A percentile compares a stretch with the other conserved stretches of the same genome.
phyloP scores from a whole-genome alignment of 768 basidiomycete genomes.

The Dendrothele bispora region DNA sequence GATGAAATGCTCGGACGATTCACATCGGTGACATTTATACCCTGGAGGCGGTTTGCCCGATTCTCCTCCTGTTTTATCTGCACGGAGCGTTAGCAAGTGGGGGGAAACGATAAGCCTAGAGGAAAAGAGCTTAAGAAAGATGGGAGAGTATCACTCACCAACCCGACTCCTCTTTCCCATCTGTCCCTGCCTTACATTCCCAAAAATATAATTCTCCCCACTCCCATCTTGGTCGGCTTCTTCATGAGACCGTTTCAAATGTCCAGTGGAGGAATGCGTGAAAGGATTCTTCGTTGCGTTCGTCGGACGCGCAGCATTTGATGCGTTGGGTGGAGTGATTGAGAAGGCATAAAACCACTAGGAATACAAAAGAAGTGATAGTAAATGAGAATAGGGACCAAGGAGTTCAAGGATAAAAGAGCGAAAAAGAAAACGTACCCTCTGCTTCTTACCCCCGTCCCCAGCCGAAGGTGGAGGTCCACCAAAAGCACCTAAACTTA shows the following conservation, averaged over 20 bases:
- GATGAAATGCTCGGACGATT: slow-evolving; percentile 80
- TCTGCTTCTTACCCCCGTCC: slow-evolving; percentile 82
- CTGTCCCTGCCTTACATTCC: slow-evolving; percentile 54
- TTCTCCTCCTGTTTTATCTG: slow-evolving; percentile 30
- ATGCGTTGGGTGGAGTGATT: slow-evolving; percentile 53
- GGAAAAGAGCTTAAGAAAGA: too few relatives aligned
- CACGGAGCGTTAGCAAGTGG: slow-evolving; percentile 13
- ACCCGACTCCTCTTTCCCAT: slow-evolving; percentile 57
- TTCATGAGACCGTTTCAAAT: slow-evolving; percentile 55
- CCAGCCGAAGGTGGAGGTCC: slow-evolving; percentile 44
- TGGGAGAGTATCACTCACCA: slow-evolving; percentile 42
- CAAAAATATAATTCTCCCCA: slow-evolving; percentile 71
- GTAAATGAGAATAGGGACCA: slow-evolving; percentile 6
- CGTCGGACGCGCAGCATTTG: slow-evolving; percentile 44
- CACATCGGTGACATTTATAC: slow-evolving; percentile 77
- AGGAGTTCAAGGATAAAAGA: slow-evolving; percentile 3
- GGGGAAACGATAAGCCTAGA: background rate
- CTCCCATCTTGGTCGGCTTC: slow-evolving; percentile 27
- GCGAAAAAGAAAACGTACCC: slow-evolving; percentile 50
- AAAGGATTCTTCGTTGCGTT: slow-evolving; percentile 79
- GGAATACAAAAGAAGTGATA: background rate
- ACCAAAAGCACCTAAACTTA: slow-evolving; percentile 89
- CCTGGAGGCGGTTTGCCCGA: slow-evolving; percentile 63
- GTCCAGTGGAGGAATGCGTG: slow-evolving; percentile 34
- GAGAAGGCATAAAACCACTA: slow-evolving; percentile 99